Evolutionary conservation across 1,139 yeast species (phyloP).

Genomic region (Geotrichum europaeum): DNA sequence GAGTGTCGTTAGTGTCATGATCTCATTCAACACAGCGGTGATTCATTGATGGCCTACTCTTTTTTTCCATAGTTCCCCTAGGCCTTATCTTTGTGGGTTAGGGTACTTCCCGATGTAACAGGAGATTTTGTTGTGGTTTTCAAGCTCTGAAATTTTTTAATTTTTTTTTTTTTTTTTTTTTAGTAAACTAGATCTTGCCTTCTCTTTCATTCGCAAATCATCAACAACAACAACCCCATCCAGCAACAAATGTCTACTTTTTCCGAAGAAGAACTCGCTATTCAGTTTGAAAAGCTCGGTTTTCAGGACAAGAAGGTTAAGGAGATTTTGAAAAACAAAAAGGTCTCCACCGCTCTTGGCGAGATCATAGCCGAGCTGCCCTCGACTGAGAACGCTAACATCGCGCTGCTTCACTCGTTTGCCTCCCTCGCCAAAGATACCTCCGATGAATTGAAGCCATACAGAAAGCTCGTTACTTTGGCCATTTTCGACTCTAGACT

Average conservation of each 20-base stretch:
- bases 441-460: constrained; percentile 25
- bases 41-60: background rate
- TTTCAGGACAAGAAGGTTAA: constrained; percentile 37
- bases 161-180: constrained; percentile 1
- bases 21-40: background rate
- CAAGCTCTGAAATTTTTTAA: background rate
- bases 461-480: constrained; percentile 48
- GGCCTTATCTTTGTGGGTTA: constrained; percentile 10
- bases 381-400: constrained; percentile 43
- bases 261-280: constrained; percentile 41
- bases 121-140: background rate
- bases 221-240: background rate
- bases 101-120: constrained; percentile 1
- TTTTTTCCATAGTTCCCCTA: background rate
- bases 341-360: constrained; percentile 65
- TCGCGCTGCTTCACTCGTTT: constrained; percentile 65
- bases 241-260: constrained; percentile 18
- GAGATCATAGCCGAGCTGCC: constrained; percentile 47
- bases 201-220: background rate
- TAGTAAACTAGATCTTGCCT: background rate
- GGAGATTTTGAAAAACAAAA: constrained; percentile 78
- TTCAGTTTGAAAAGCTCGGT: constrained; percentile 55
- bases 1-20: background rate
- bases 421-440: constrained; percentile 46
- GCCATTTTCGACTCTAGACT: constrained; percentile 62